Conservation (phyloP, 2,329 filamentous ascomycete genomes). For the Didymella exigua region DNA sequence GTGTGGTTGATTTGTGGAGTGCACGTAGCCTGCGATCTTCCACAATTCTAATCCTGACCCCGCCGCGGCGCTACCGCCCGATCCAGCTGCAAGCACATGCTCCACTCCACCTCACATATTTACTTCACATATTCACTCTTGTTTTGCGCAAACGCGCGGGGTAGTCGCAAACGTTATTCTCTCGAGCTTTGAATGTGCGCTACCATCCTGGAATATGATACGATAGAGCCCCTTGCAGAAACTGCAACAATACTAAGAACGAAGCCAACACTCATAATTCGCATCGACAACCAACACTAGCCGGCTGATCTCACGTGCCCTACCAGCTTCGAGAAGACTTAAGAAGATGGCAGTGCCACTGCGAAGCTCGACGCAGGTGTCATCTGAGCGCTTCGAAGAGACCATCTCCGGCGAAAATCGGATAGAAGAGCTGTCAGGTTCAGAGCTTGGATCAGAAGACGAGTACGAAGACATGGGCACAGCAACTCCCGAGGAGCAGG, state of each 20-base stretch:
- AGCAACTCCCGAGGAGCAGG: constrained; percentile 33
- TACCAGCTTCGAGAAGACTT: constrained; percentile 6
- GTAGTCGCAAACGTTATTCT: background rate
- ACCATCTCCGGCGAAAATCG: constrained; percentile 32
- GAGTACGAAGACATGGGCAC: constrained; percentile 48
- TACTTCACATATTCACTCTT: constrained; percentile 10
- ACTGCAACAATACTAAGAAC: constrained; percentile 39
- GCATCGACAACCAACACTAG: constrained; percentile 26
- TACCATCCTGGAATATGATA: constrained; percentile 7
- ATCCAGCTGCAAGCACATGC: constrained; percentile 13
- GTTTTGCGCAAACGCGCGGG: constrained; percentile 6
- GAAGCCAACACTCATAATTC: constrained; percentile 32
- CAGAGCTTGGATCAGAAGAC: constrained; percentile 23
- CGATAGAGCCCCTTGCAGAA: constrained; percentile 13
- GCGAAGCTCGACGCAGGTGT: constrained; percentile 24
- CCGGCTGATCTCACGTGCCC: constrained; percentile 13
- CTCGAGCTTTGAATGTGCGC: background rate
- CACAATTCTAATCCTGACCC: background rate
- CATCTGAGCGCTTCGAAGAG: constrained; percentile 37
- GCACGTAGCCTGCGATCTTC: background rate
- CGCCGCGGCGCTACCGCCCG: constrained; percentile 11
- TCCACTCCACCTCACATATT: constrained; percentile 2
- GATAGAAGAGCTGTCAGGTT: constrained; percentile 47
- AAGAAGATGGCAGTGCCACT: constrained; percentile 37
- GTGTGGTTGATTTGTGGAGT: background rate